Conservation (phyloP, 2,329 filamentous ascomycete genomes). For the Trichoderma lentiforme region DNA sequence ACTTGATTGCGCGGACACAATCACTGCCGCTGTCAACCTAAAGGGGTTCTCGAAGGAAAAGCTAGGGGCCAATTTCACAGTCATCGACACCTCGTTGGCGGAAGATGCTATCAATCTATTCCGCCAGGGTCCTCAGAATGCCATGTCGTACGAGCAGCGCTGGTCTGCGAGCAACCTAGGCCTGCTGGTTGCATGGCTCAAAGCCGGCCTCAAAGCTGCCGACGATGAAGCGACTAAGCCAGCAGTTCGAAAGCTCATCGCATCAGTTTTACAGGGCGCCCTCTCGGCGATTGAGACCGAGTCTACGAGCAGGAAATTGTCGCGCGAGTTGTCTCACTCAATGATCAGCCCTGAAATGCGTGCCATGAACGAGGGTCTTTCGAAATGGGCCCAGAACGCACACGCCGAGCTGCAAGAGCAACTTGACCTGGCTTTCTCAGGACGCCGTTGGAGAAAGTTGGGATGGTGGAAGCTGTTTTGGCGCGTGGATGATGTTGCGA, state of each 20-base stretch:
- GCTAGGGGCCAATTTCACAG: slow-evolving; percentile 43
- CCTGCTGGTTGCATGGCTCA: slow-evolving; percentile 63
- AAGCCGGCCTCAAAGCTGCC: slow-evolving; percentile 39
- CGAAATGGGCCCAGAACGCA: slow-evolving; percentile 72
- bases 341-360: not conserved
- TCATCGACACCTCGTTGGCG: slow-evolving; percentile 63
- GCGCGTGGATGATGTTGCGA: slow-evolving; percentile 86
- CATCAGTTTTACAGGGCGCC: slow-evolving; percentile 60
- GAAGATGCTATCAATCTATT: slow-evolving; percentile 62
- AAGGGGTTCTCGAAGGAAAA: slow-evolving; percentile 40
- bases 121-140: slow-evolving; percentile 66
- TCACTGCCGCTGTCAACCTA: slow-evolving; percentile 58
- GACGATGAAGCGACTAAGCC: slow-evolving; percentile 59
- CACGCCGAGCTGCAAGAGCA: slow-evolving; percentile 81
- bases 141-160: slow-evolving; percentile 66
- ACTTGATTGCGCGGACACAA: slow-evolving; percentile 38
- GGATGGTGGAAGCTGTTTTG: slow-evolving; percentile 95
- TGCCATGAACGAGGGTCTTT: slow-evolving; percentile 58
- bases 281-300: slow-evolving; percentile 50
- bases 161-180: slow-evolving; percentile 74
- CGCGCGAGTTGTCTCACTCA: not conserved
- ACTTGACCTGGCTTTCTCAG: slow-evolving; percentile 72
- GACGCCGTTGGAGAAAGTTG: slow-evolving; percentile 74
- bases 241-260: slow-evolving; percentile 62
- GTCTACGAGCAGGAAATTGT: not conserved